Evolutionary conservation across 768 basidiomycete genomes (phyloP).

Genomic region (Dioszegia hungarica): DNA sequence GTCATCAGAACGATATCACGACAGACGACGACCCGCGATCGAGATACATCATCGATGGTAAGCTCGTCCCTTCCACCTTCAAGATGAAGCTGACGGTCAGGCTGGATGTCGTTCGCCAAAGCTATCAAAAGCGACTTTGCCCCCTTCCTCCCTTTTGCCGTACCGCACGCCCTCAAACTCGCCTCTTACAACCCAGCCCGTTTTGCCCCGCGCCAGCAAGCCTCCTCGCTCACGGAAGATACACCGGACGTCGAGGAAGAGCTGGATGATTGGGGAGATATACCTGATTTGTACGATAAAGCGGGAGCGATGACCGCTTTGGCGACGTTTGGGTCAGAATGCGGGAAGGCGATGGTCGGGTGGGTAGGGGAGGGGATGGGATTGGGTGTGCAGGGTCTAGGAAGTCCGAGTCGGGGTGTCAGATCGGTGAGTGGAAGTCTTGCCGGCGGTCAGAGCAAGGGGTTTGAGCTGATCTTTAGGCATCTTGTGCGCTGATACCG

Average conservation of each 20-base stretch:
- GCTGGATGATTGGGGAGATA: conserved; percentile 7
- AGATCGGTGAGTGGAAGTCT: not conserved
- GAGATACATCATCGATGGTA: conserved; percentile 5
- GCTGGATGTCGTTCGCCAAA: conserved; percentile 11
- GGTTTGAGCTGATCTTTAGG: conserved; percentile 4
- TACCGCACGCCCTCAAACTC: conserved; percentile 2
- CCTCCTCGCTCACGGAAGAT: not conserved
- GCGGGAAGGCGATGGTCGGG: conserved; percentile 4
- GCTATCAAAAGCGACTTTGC: conserved; percentile 3
- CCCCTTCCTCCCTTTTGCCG: conserved; percentile 2
- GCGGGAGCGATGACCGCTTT: not conserved
- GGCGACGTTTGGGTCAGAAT: not conserved
- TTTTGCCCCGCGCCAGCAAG: not conserved
- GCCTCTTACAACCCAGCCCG: not conserved
- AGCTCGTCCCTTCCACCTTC: not conserved
- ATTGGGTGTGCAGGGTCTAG: conserved; percentile 1
- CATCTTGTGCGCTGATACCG: not conserved
- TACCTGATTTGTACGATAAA: conserved; percentile 9
- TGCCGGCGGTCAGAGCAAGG: not conserved
- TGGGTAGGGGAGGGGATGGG: not conserved
- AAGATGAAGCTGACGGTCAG: not conserved
- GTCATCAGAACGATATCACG: conserved; percentile 2
- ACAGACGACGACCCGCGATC: conserved; percentile 5
- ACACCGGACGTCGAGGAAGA: not conserved
- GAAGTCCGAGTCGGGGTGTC: conserved; percentile 1